A percentile compares a stretch with the other conserved stretches of the same genome.
phyloP scores from a whole-genome alignment of 352 stramenopile species.

The Achlya hypogyna region DNA sequence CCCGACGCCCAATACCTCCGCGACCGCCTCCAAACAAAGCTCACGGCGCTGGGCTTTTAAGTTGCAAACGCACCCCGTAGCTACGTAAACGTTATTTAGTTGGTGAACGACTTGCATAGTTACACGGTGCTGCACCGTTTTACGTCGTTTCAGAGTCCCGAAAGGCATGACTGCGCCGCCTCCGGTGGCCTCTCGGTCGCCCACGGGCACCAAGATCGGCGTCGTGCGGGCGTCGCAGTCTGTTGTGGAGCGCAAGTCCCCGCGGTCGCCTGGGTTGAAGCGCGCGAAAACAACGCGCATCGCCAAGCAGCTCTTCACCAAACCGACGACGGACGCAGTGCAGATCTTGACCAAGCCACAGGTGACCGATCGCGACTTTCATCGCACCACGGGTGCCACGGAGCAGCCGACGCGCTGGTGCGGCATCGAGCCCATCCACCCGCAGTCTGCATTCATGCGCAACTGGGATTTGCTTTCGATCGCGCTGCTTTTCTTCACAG shows the following conservation, averaged over 20 bases:
- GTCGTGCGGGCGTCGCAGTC: neutral
- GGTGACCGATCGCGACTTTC: neutral
- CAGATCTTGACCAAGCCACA: neutral
- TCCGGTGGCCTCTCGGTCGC: too few relatives aligned
- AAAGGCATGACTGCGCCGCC: too few relatives aligned
- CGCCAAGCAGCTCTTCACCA: neutral
- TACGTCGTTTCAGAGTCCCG: too few relatives aligned
- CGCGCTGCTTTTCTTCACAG: constrained; percentile 11
- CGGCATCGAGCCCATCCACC: constrained; percentile 9
- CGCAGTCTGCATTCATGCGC: neutral
- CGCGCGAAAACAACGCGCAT: neutral
- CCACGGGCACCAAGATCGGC: too few relatives aligned
- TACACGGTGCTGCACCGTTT: too few relatives aligned
- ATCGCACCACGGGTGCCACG: neutral
- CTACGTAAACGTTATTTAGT: too few relatives aligned
- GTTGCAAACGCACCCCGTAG: too few relatives aligned
- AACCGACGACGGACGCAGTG: neutral
- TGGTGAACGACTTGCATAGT: too few relatives aligned
- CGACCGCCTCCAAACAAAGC: constrained; percentile 8
- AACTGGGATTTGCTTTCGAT: constrained; percentile 18
- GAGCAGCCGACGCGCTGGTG: neutral
- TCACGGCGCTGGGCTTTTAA: constrained; percentile 18
- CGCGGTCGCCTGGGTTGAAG: neutral
- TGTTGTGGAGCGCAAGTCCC: neutral
- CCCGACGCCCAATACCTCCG: constrained; percentile 14